Evolutionary conservation across 495 filamentous ascomycete species (phyloP).

Genomic region (Aspergillus mulundensis): DNA sequence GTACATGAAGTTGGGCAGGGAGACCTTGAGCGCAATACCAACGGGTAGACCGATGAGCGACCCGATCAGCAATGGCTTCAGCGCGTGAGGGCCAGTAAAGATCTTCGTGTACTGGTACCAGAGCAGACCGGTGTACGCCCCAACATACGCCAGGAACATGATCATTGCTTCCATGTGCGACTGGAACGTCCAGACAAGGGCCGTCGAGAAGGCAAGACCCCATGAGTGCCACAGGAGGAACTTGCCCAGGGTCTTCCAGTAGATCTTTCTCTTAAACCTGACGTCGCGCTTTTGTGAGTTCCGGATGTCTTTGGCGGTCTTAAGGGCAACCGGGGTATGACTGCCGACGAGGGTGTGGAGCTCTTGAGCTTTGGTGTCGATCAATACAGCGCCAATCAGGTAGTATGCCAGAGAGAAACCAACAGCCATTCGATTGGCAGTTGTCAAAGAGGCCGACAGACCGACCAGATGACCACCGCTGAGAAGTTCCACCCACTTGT

Average conservation of each 20-base stretch:
- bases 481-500: constrained; percentile 56
- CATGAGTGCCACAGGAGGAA: constrained; percentile 56
- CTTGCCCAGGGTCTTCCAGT: constrained; percentile 50
- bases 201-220: constrained; percentile 48
- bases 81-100: constrained; percentile 51
- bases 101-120: constrained; percentile 62
- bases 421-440: constrained; percentile 46
- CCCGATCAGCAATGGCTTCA: constrained; percentile 48
- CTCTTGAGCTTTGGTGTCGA: constrained; percentile 55
- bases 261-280: constrained; percentile 46
- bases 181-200: constrained; percentile 54
- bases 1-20: constrained; percentile 37
- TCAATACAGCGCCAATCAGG: constrained; percentile 54
- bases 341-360: constrained; percentile 48
- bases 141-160: constrained; percentile 51
- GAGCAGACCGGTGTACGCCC: constrained; percentile 54
- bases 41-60: constrained; percentile 44
- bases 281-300: constrained; percentile 43
- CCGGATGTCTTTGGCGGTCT: constrained; percentile 35
- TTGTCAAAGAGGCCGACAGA: constrained; percentile 34
- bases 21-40: constrained; percentile 40
- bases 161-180: constrained; percentile 34
- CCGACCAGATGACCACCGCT: constrained; percentile 43
- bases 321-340: constrained; percentile 27
- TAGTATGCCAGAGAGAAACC: constrained; percentile 59